A percentile compares a stretch with the other conserved stretches of the same genome.
phyloP scores from a whole-genome alignment of 148 eudicot species.

The Rhododendron henanense region DNA sequence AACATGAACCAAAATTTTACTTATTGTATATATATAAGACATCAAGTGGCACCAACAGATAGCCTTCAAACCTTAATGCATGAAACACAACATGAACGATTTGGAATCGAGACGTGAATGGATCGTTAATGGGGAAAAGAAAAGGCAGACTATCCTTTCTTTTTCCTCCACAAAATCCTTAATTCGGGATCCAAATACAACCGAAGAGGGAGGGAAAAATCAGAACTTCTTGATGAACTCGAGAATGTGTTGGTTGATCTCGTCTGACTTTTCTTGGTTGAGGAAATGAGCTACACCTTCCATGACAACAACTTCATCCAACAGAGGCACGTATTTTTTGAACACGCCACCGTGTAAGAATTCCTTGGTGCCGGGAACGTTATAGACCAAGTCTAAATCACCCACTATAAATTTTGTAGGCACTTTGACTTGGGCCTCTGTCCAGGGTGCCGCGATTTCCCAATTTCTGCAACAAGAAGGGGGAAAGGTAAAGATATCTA shows the following conservation, averaged over 20 bases:
- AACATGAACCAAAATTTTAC: no score
- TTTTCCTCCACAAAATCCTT: neutral
- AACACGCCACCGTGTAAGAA: conserved; percentile 34
- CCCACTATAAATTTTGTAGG: conserved; percentile 46
- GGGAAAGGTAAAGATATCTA: neutral
- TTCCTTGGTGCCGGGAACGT: conserved; percentile 27
- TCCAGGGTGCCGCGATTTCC: conserved; percentile 47
- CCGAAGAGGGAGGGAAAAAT: neutral
- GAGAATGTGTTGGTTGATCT: conserved; percentile 29
- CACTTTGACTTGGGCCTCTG: conserved; percentile 31
- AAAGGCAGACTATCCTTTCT: neutral
- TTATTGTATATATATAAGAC: no score
- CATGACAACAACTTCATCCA: conserved; percentile 40
- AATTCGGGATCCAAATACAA: neutral
- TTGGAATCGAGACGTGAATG: neutral
- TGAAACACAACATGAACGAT: neutral
- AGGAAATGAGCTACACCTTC: conserved; percentile 36
- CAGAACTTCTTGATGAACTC: conserved; percentile 22
- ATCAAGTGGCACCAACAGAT: no score
- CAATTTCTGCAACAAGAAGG: conserved; percentile 26
- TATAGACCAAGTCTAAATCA: conserved; percentile 33
- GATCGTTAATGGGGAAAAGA: neutral
- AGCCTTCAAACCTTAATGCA: no score
- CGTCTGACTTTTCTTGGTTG: conserved; percentile 28
- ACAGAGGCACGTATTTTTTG: conserved; percentile 23